Conservation (phyloP, 805 yeast species). For the Priceomyces haplophilus region DNA sequence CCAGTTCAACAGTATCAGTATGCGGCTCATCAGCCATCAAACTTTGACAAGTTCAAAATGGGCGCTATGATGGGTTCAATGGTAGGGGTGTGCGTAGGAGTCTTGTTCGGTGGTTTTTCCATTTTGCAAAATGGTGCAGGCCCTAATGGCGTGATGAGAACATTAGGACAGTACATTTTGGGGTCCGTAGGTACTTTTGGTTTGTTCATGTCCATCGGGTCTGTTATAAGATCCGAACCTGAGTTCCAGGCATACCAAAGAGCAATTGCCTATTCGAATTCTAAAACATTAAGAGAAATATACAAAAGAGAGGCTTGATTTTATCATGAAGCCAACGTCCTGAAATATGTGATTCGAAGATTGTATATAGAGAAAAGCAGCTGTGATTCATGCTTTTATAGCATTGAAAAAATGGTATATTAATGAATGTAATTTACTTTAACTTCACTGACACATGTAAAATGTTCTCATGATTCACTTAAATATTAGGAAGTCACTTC, state of each 20-base stretch:
- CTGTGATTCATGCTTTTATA: neutral
- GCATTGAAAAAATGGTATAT: neutral
- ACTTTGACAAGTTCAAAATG: constrained; percentile 97
- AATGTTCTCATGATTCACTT: too few relatives aligned
- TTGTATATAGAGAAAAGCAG: neutral
- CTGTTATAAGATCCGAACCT: constrained; percentile 79
- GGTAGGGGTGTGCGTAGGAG: constrained; percentile 92
- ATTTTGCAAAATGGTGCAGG: constrained; percentile 95
- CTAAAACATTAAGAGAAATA: constrained; percentile 25
- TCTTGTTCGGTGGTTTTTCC: constrained; percentile 90
- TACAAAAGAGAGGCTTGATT: constrained; percentile 16
- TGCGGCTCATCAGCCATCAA: constrained; percentile 62
- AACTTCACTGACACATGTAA: neutral
- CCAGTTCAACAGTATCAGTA: constrained; percentile 70
- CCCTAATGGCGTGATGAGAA: constrained; percentile 95
- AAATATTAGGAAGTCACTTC: neutral
- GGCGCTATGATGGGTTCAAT: constrained; percentile 94
- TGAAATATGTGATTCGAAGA: neutral
- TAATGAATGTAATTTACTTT: constrained; percentile 1
- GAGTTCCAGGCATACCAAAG: constrained; percentile 29
- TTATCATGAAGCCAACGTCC: neutral
- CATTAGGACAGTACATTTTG: constrained; percentile 92
- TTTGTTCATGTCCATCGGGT: constrained; percentile 92
- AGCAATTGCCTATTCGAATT: constrained; percentile 28
- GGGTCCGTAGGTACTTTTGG: constrained; percentile 98